Conservation (phyloP, 83 land plant species). For the Thuja plicata region DNA sequence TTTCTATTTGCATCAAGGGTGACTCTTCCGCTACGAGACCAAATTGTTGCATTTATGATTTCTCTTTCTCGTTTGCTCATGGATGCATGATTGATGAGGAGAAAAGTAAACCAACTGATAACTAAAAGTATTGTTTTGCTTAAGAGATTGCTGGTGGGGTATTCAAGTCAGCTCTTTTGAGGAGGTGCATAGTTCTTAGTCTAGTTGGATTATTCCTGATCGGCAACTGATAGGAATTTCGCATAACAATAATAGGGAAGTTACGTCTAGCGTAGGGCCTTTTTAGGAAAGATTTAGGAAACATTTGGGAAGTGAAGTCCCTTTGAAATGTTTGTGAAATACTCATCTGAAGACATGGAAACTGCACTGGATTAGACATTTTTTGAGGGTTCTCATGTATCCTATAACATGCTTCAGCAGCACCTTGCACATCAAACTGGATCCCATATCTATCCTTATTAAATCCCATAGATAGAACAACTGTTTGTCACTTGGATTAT, state of each 20-base stretch:
- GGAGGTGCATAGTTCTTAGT: constrained; percentile 45
- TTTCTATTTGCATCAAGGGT: neutral
- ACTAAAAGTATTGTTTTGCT: constrained; percentile 59
- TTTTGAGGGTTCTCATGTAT: constrained; percentile 23
- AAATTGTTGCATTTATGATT: neutral
- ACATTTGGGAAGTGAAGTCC: constrained; percentile 46
- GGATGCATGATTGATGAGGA: neutral
- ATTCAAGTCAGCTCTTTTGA: constrained; percentile 39
- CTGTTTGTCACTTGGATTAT: neutral
- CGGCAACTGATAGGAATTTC: constrained; percentile 44
- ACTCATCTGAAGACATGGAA: constrained; percentile 73
- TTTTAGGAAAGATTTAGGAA: constrained; percentile 38
- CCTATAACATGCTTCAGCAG: neutral
- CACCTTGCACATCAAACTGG: neutral
- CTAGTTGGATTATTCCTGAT: constrained; percentile 8
- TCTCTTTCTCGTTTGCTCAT: neutral
- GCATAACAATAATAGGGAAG: constrained; percentile 52
- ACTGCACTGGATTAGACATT: constrained; percentile 50
- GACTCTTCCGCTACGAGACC: neutral
- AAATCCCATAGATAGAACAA: neutral
- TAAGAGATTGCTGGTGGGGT: constrained; percentile 50
- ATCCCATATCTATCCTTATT: neutral
- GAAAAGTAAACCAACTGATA: constrained; percentile 17
- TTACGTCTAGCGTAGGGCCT: constrained; percentile 56
- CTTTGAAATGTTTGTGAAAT: constrained; percentile 67